Evolutionary conservation across 495 filamentous ascomycete genomes (phyloP).

Genomic region (Penicillium coprophilum): DNA sequence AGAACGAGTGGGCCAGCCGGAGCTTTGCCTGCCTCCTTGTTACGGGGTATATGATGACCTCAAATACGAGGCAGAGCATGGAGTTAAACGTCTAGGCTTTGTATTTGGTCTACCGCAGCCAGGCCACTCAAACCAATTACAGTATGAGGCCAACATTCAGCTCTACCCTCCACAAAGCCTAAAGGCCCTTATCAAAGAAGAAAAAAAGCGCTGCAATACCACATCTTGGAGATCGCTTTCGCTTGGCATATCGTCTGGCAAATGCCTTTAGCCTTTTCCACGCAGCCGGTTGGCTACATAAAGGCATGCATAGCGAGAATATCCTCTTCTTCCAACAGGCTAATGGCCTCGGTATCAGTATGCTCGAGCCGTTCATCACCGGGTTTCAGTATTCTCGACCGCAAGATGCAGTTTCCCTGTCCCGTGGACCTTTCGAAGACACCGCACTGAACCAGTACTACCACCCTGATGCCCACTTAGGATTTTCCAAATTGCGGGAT

Average conservation of each 20-base stretch:
- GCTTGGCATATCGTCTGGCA: background rate
- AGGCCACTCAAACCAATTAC: background rate
- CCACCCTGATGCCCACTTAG: background rate
- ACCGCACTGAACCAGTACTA: background rate
- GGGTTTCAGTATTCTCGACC: background rate
- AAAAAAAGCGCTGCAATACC: background rate
- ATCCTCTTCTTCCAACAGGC: background rate
- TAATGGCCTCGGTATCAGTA: background rate
- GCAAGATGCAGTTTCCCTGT: background rate
- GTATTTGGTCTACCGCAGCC: background rate
- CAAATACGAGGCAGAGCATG: background rate
- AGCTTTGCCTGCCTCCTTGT: background rate
- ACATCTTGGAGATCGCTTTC: background rate
- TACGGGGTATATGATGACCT: background rate
- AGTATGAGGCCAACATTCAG: background rate
- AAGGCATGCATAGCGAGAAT: background rate
- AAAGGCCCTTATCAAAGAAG: background rate
- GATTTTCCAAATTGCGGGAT: background rate
- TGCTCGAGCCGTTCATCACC: background rate
- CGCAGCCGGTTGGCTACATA: background rate
- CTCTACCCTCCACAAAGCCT: background rate
- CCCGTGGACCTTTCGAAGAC: background rate
- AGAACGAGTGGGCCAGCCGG: background rate
- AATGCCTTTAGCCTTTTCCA: background rate
- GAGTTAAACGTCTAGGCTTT: background rate